Base-by-base conservation (phyloP, 768 basidiomycete genomes). In the Auriscalpium vulgare region DNA sequence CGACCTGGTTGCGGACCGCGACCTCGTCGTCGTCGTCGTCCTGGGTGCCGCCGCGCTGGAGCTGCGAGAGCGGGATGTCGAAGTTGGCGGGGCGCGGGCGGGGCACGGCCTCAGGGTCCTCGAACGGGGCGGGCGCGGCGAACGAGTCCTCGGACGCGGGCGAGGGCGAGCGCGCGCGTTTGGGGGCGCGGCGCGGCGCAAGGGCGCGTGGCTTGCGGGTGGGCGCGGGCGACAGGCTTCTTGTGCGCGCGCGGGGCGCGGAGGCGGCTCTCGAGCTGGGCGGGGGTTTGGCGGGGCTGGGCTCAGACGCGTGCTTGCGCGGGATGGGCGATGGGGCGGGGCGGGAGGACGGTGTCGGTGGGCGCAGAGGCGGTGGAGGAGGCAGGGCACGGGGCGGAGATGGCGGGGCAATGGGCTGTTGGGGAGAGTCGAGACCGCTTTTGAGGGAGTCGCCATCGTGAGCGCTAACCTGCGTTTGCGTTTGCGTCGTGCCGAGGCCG, bases 131-230 rank as follows among this genome's bases (percentile, higher is more conserved):
- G 37, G 74, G 72, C 37, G 75, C 79, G 43, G 75, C 83, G 57
- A 88, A 85, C 2, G 86, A 87, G 65, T 87, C 85, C 65, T 80
- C 76, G 4, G 84, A 83, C 9, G 67, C 65, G 38, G 63, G 63
- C 7, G 74, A 73, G 19, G 68, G 69, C n/a, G 74, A 74, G 23
- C 74, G 67, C 47, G 49, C 64, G 50, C 56, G 61, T 17, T 62
- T 63, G 13, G 58, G 61, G 53, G 60, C 54, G 13, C 59, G 14
- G 17, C 59, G 67, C 56, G 68, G 63, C 34, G 66, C 56, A 36
- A 43, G 64, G 29, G 29, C 29, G 3, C 65, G 66, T 37, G 50
- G 34, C 50, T 16, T 13, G 17, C 40, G 40, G 40, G 40, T 4
- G 14, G 40, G 40, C 3, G 5, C 1, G 17, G 40, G 40, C 29